A percentile compares a stretch with the other conserved stretches of the same genome.
phyloP scores from a whole-genome alignment of 208 protist genomes.

The Crithidia bombi region DNA sequence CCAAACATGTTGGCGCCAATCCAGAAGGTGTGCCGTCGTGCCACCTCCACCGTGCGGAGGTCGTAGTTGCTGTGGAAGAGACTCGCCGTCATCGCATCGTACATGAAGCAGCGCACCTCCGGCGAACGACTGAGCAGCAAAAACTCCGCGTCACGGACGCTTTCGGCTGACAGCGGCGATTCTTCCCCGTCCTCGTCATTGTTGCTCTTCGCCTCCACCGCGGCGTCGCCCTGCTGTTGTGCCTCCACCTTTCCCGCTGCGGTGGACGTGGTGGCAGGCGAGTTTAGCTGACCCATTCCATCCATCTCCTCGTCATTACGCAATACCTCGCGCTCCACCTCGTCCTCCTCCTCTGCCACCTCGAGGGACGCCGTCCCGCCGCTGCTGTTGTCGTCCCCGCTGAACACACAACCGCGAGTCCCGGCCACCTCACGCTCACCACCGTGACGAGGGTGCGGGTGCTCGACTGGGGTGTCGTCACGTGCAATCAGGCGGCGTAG shows the following conservation, averaged over 20 bases:
- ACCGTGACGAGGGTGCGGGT: too few relatives aligned
- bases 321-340: conserved; percentile 12
- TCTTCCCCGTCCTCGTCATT: not conserved
- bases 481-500: conserved; percentile 30
- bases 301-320: not conserved
- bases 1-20: conserved; percentile 53
- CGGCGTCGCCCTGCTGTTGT: not conserved
- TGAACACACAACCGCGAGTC: not conserved
- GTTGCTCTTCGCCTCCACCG: not conserved
- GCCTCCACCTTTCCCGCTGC: too few relatives aligned
- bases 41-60: conserved; percentile 38
- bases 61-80: conserved; percentile 64
- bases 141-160: conserved; percentile 33
- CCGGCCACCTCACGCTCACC: too few relatives aligned
- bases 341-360: conserved; percentile 7
- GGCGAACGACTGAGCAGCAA: conserved; percentile 45
- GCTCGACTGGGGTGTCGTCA: not conserved
- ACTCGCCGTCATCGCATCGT: conserved; percentile 79
- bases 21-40: conserved; percentile 43
- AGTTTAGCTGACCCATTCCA: not conserved
- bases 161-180: conserved; percentile 4
- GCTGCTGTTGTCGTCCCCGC: not conserved
- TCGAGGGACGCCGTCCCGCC: not conserved
- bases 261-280: not conserved
- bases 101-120: conserved; percentile 82